Evolutionary conservation across 441 rosid species (phyloP).

Genomic region (Gossypium aridum): DNA sequence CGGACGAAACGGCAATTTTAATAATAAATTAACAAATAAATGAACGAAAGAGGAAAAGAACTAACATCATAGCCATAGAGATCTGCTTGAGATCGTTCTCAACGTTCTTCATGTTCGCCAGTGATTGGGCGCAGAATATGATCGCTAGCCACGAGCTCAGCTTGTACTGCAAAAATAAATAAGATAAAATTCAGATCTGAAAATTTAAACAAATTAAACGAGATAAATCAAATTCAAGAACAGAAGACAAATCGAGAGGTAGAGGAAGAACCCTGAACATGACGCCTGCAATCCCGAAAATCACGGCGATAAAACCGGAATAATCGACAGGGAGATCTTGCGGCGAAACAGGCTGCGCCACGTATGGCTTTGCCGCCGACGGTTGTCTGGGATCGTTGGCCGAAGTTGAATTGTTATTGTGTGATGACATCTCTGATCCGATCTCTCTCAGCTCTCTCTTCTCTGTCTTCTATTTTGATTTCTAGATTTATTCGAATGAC

Average conservation of each 20-base stretch:
- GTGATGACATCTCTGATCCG: slow-evolving; percentile 45
- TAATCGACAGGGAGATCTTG: slow-evolving; percentile 91
- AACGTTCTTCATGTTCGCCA: slow-evolving; percentile 75
- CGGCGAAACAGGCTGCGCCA: slow-evolving; percentile 37
- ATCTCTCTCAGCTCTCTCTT: not conserved
- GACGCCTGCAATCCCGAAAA: slow-evolving; percentile 81
- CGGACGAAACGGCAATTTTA: not conserved
- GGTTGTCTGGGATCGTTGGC: slow-evolving; percentile 89
- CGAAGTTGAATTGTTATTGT: slow-evolving; percentile 37
- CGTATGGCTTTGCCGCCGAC: slow-evolving; percentile 67
- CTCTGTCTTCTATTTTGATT: not conserved
- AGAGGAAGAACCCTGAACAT: slow-evolving; percentile 70
- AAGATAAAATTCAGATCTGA: not conserved
- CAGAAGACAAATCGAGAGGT: not conserved
- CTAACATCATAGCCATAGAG: slow-evolving; percentile 93
- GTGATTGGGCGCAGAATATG: slow-evolving; percentile 81
- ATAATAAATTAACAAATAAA: not conserved
- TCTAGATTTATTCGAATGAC: not conserved
- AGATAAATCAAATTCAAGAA: not conserved
- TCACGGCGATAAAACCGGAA: slow-evolving; percentile 87
- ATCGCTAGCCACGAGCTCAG: slow-evolving; percentile 92
- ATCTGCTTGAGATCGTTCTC: slow-evolving; percentile 94
- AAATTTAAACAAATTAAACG: not conserved
- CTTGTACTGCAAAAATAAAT: slow-evolving; percentile 57
- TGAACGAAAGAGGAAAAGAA: not conserved